Evolutionary conservation across 768 basidiomycete species (phyloP), one percentile per base, ranked within the genome.

Genomic region (Hortiboletus campestris): DNA sequence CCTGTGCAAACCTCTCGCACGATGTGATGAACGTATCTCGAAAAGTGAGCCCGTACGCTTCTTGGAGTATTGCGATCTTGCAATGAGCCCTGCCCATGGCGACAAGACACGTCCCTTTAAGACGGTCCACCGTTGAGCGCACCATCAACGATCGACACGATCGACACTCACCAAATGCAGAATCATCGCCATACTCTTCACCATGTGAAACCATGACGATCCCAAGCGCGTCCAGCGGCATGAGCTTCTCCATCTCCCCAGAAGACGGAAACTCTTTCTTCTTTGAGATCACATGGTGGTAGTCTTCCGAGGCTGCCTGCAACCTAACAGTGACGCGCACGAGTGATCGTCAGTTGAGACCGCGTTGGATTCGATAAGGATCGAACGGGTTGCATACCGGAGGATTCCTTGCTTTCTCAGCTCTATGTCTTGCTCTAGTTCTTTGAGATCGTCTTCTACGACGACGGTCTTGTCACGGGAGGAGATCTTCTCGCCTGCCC

Each of bases 401-500:
- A 83, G 76, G 36, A 88, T 78, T 29, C 93, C 92, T 43, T 84
- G 81, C 64, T 84, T 82, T 47, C 92, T 76, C 31, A 92, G 74
- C 49, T 95, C 92, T 29, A 97, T 84, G 67, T 96, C 93, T 63
- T 81, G 80, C 71, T 95, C 91, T 43, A 94, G 76, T 46, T 88
- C 89, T 36, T 75, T 80, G 69, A 95, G 89, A 59, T 94, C 92
- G 25, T 88, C 58, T 40, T 58, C 87, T 3, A 88, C 84, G 32
- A 88, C 79, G 41, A 81, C 72, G 2, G 89, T 85, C 78, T 89
- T 95, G 68, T 93, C 90, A 59, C 86, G 83, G 25, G 87, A 81
- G 39, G 89, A 85, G 50, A 97, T 91, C 62, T 90, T 88, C 74
- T 95, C 92, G 40, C 89, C 91, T 6, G 90, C 91, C 89, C 91